Conservation (phyloP, 2,329 filamentous ascomycete genomes). For the Colletotrichum sp. region DNA sequence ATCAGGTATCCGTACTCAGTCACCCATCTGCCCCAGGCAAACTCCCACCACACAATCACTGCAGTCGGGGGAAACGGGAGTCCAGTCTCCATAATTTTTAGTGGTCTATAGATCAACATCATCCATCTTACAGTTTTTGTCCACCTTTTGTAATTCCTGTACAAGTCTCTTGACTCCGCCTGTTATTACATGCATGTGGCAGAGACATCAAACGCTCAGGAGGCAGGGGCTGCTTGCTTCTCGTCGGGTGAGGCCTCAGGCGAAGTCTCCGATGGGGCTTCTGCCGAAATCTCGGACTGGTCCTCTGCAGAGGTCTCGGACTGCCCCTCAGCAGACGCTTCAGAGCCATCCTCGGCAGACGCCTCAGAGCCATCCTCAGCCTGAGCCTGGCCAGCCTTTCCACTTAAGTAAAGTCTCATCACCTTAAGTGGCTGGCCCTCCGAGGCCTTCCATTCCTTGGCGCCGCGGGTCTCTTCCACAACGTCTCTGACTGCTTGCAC, state of each 20-base stretch:
- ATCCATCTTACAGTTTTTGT: background rate
- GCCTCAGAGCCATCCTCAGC: background rate
- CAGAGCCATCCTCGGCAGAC: background rate
- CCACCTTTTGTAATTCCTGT: background rate
- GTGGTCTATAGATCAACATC: background rate
- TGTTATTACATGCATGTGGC: background rate
- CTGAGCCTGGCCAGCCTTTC: background rate
- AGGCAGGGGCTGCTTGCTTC: background rate
- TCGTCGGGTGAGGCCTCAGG: background rate
- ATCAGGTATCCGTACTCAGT: background rate
- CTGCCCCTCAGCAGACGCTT: background rate
- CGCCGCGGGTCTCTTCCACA: slow-evolving; percentile 35
- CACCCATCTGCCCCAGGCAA: background rate
- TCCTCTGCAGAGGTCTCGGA: background rate
- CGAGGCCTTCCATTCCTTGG: slow-evolving; percentile 48
- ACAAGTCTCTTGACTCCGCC: background rate
- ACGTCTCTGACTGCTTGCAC: slow-evolving; percentile 46
- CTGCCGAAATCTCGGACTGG: background rate
- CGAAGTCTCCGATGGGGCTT: background rate
- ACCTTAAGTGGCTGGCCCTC: slow-evolving; percentile 50
- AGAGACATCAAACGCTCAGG: background rate
- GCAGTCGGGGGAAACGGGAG: background rate
- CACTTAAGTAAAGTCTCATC: slow-evolving; percentile 49
- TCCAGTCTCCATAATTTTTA: background rate
- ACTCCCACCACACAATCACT: background rate